Percentiles rank a stretch among this genome's conserved stretches.
Conservation (phyloP, 108 stramenopile genomes). For the Pseudonitzschia pungens region DNA sequence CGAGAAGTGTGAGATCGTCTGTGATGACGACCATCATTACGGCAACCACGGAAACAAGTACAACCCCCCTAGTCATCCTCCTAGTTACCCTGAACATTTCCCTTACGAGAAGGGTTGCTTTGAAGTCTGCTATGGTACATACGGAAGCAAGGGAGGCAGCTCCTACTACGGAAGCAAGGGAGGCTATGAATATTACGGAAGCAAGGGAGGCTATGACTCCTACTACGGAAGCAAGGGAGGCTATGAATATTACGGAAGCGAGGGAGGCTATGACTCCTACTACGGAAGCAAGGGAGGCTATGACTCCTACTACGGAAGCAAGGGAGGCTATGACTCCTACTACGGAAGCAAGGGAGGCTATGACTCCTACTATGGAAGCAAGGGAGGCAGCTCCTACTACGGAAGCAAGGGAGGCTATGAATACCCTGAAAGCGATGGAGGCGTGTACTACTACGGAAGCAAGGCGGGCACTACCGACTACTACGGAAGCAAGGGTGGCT, state of each 20-base stretch:
- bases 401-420: neutral
- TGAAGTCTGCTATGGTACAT: slow-evolving; percentile 4
- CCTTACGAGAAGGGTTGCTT: neutral
- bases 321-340: neutral
- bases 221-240: neutral
- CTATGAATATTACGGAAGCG: neutral
- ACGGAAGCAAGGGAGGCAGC: slow-evolving; percentile 6
- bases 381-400: neutral
- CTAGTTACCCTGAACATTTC: neutral
- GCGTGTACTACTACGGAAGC: neutral
- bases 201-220: neutral
- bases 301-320: neutral
- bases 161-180: neutral
- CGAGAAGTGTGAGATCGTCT: neutral
- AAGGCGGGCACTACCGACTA: neutral
- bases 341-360: neutral
- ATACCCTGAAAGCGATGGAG: neutral
- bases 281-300: neutral
- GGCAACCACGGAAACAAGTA: too few relatives aligned
- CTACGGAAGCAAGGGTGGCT: neutral
- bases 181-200: neutral
- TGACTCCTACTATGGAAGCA: neutral
- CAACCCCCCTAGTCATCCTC: too few relatives aligned
- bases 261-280: neutral
- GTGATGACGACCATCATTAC: neutral